Base-by-base conservation (phyloP, 2,329 filamentous ascomycete species). In the Xylariaceae sp. region DNA sequence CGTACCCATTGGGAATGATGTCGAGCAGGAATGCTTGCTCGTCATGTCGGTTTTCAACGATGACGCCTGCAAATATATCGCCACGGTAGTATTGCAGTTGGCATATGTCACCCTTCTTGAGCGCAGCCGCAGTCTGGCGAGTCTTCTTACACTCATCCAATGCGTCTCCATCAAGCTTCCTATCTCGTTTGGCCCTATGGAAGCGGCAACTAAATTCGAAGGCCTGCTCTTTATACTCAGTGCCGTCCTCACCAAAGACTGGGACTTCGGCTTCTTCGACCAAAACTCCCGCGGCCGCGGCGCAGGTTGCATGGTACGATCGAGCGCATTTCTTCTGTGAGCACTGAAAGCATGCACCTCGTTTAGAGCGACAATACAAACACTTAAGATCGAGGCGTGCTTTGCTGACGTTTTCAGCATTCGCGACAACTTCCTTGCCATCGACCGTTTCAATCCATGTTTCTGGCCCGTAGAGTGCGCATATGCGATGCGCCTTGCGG, bases 311-410 rank as follows among this genome's bases (percentile, higher is more conserved):
- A 71, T 99, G 95, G 74, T 97, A 99, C 7, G 93, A 89, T 61
- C 95, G 83, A 3, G 91, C 89, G 68, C 95, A 99, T 72, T 96
- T 98, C 78, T 93, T 93, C 65, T 91, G 89, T 1, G 91, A 96
- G 74, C 95, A 99, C 73, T 98, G 93, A 76, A 99, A 96, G 75
- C 93, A 97, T 16, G 91, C 91, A n/a, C 95, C 95, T 54, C 89
- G 90, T 73, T 95, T 96, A 29, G 92, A 96, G 32, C 93, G 90
- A 71, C 95, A 99, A 75, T 91, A 96, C 59, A 96, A 86, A 73
- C 95, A 99, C 74, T 96, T 96, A 64, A 98, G 86, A 21, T 96
- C 92, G 64, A 96, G 78, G 19, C 93, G 89, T 53, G 90, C 91
- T 72, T 95, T 93, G 70, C 90, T 87, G 63, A 98, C 92, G 58